Base-by-base conservation (phyloP, 2,329 filamentous ascomycete species). In the Chalara sp. region DNA sequence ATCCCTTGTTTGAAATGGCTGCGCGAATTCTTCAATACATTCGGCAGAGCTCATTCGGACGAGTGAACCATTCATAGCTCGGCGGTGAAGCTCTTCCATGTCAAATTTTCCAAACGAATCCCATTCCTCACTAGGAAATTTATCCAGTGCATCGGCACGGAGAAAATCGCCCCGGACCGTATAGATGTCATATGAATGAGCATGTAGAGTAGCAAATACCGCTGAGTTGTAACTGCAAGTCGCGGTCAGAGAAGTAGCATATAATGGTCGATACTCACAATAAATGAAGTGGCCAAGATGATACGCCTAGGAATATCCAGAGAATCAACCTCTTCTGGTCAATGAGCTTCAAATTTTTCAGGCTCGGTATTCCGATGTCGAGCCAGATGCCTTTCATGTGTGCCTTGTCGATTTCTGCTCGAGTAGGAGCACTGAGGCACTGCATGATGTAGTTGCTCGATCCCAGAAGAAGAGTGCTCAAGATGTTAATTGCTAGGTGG, bases 401-500 rank as follows among this genome's bases (percentile, higher is more conserved):
- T 0, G 74, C 75, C 11, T 54, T 56, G 45, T 80, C 71, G 8
- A 80, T 60, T 40, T 80, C 74, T 6, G 58, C 52, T 29, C 78
- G 63, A 1, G 72, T 78, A 0, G 78, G 78, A 0, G 76, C 69
- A 11, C 65, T 70, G 10, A 80, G 60, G 12, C 71, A 65, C 54
- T 80, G 78, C 74, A 78, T 78, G 50, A 68, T 71, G 52, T 74
- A 77, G 57, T 76, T 78, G 43, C 71, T 73, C 4, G 72, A 71
- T 5, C 68, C 67, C 0, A 78, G 67, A 28, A 78, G 53, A 1
- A 68, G 52, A 0, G 74, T 75, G 45, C 71, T 70, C 6, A 76
- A 56, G 1, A 68, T 51, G 61, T 79, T 79, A 61, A 79, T 72
- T 21, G 21, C 21, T 21, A 21, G 21, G 21, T 21, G 21, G 21